Conservation (phyloP, 2,329 filamentous ascomycete species). For the Geoglossum cookeanum region DNA sequence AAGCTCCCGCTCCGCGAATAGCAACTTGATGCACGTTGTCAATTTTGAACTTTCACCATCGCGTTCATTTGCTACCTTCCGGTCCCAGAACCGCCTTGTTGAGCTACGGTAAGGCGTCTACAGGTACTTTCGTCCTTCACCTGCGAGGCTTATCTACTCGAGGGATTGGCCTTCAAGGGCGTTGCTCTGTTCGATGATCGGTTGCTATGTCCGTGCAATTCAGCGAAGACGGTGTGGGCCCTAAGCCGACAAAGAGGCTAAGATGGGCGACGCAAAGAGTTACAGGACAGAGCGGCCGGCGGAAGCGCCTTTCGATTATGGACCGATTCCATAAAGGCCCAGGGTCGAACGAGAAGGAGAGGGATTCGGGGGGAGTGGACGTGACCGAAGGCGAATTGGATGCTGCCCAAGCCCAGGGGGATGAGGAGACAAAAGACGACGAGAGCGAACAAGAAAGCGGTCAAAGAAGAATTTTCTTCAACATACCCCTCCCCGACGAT, state of each 20-base stretch:
- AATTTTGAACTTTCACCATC: neutral
- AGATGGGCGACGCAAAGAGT: conserved; percentile 93
- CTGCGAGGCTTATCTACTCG: neutral
- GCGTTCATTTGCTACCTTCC: neutral
- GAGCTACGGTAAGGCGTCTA: neutral
- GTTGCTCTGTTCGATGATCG: neutral
- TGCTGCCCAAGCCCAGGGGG: neutral
- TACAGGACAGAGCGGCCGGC: conserved; percentile 51
- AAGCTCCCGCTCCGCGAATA: neutral
- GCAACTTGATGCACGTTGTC: neutral
- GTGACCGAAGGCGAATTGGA: neutral
- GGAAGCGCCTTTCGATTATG: conserved; percentile 69
- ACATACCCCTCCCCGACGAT: conserved; percentile 55
- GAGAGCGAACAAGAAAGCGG: conserved; percentile 17
- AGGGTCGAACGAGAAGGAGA: conserved; percentile 47
- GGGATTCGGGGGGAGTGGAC: conserved; percentile 25
- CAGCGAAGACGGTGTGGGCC: conserved; percentile 11
- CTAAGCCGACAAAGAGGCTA: conserved; percentile 53
- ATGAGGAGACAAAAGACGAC: conserved; percentile 11
- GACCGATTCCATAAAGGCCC: conserved; percentile 46
- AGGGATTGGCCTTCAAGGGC: neutral
- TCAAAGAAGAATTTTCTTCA: conserved; percentile 60
- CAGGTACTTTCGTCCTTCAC: neutral
- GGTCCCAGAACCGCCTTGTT: neutral
- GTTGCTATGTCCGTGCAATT: neutral